Base-by-base conservation (phyloP, 2,329 filamentous ascomycete species). In the Shiraia sp. region DNA sequence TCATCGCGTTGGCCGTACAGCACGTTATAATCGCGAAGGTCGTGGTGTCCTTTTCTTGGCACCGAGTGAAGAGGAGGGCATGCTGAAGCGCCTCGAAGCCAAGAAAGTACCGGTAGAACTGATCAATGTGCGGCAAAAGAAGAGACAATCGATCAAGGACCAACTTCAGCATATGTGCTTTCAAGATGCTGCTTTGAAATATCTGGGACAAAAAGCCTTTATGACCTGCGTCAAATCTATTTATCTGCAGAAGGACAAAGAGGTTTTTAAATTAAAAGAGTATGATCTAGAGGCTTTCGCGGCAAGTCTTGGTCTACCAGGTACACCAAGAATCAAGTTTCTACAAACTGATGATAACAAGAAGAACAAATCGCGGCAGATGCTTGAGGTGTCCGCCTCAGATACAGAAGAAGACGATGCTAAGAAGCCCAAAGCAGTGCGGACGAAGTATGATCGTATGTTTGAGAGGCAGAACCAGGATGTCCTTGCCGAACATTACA, bases 361-460 rank as follows among this genome's bases (percentile, higher is more conserved):
- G 72, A 82, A 83, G 62, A 75, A 86, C 63, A 97, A 97, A 78
- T 83, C 90, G 7, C 80, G 90, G 44, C 81, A 80, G 28, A 76
- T 79, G 36, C 71, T 88, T 32, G 73, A 75, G 14, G 56, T 65
- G 10, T 65, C 88, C 68, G 67, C 87, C 67, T 84, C 80, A 10
- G 85, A 83, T 3, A 77, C 82, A n/a, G 76, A 78, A 17, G 78
- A 77, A 12, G 65, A 61, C 17, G 74, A 67, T 27, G 59, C 66
- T 24, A 78, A 79, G 59, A 66, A 75, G 53, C 72, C 75, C 47
- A 83, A 81, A 66, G 83, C 85, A 71, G 88, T 96, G 13, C 82
- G 90, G 48, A 99, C 95, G 23, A 97, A 96, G 70, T 95, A 95
- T 67, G 90, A 99, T 70, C 86, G 90, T 57, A 97, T 99, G 93